Percentiles rank a stretch among this genome's conserved stretches.
Evolutionary conservation across 1,284 basidiomycete species (phyloP).

Genomic region (Earliella scabrosa): DNA sequence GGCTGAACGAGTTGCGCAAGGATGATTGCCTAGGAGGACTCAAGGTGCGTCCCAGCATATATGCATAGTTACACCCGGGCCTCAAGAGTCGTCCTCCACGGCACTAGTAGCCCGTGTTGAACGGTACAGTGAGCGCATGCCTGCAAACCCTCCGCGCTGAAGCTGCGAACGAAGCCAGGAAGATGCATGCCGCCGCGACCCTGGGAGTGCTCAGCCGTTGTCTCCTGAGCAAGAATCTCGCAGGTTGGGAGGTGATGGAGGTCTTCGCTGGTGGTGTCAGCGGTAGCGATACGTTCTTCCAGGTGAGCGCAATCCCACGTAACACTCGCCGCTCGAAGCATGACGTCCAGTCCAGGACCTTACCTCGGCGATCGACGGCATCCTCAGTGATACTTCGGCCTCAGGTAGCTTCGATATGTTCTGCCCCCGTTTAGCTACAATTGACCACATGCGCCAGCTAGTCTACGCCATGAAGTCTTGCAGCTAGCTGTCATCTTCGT

Average conservation of each 20-base stretch:
- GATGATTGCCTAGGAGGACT: conserved; percentile 35
- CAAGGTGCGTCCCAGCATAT: conserved; percentile 32
- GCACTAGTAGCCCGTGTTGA: conserved; percentile 55
- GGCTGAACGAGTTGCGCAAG: conserved; percentile 34
- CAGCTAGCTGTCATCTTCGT: conserved; percentile 60
- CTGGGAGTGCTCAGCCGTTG: conserved; percentile 49
- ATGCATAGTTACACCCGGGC: not conserved
- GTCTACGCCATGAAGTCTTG: conserved; percentile 54
- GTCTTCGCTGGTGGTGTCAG: conserved; percentile 61
- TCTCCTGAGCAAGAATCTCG: conserved; percentile 55
- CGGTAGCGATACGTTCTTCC: conserved; percentile 60
- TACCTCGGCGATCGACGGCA: conserved; percentile 46
- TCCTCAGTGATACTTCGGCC: conserved; percentile 46
- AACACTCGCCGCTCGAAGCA: too few relatives aligned
- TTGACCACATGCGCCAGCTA: conserved; percentile 36
- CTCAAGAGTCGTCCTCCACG: conserved; percentile 7
- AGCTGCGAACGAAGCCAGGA: conserved; percentile 41
- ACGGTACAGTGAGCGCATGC: conserved; percentile 50
- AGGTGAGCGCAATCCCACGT: too few relatives aligned
- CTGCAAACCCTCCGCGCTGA: conserved; percentile 41
- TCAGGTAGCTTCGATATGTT: conserved; percentile 41
- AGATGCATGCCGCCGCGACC: conserved; percentile 52
- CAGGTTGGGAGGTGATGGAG: conserved; percentile 74
- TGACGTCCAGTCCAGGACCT: conserved; percentile 54
- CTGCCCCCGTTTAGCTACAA: not conserved